Conservation (phyloP, 768 basidiomycete species). For the Cystofilobasidium macerans region DNA sequence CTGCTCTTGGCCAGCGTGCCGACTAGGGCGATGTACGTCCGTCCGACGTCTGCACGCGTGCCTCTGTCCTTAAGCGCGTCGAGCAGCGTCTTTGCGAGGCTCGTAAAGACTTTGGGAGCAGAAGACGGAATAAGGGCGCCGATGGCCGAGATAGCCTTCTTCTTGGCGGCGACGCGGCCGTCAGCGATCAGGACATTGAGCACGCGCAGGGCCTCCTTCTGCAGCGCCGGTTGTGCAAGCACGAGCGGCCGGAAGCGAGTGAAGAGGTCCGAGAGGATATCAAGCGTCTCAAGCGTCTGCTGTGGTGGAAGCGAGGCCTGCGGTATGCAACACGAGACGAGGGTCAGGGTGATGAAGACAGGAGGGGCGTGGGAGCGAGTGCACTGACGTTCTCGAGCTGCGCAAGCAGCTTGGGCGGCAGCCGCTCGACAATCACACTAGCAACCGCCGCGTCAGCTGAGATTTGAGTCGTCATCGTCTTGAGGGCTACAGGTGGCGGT, state of each 20-base stretch:
- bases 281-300: conserved; percentile 35
- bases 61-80: not conserved
- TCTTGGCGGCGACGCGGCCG: conserved; percentile 72
- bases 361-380: not conserved
- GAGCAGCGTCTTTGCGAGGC: conserved; percentile 13
- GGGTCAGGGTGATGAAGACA: not conserved
- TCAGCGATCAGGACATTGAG: conserved; percentile 56
- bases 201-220: conserved; percentile 72
- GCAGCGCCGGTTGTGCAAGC: conserved; percentile 63
- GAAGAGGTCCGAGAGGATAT: conserved; percentile 35
- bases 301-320: conserved; percentile 37
- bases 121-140: conserved; percentile 62
- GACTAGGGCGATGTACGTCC: conserved; percentile 45
- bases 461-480: conserved; percentile 86
- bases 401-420: conserved; percentile 68
- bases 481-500: conserved; percentile 53
- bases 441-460: conserved; percentile 71
- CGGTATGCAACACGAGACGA: not conserved
- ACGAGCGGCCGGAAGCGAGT: conserved; percentile 29
- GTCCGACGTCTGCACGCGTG: not conserved
- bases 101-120: conserved; percentile 49
- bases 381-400: conserved; percentile 62
- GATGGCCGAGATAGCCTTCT: conserved; percentile 76
- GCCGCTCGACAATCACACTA: conserved; percentile 63
- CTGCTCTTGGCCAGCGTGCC: conserved; percentile 69